Evolutionary conservation across 78 protist genomes (phyloP), one percentile per base, ranked within the genome.

Genomic region (Emiliania huxleyi): DNA sequence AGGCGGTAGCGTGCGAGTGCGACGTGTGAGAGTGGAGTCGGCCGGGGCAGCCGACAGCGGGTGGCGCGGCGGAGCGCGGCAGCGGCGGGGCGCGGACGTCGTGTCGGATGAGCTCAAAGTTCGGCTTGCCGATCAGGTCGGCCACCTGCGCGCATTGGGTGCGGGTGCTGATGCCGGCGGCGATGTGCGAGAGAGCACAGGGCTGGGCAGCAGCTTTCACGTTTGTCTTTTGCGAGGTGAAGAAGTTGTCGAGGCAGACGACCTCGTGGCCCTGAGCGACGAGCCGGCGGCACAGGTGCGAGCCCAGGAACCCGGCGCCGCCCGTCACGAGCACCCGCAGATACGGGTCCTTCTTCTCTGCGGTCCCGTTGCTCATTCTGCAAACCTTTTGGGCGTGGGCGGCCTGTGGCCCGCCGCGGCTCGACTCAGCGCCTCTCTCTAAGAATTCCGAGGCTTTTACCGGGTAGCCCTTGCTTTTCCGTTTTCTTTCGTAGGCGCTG

Each of bases 301-400:
- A 90, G 29, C 98, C 98, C 2, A 97, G 93, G 85, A 97, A 97
- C 42, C 98, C 98, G 1, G 97, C 95, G n/a, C 98, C 98, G 40
- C 98, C 98, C 0, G 98, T 96, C n/a, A 77, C 87, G 0, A 77
- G 87, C 48, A 77, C 42, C 33, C 87, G 87, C 35, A 37, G 45
- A 38, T 29, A 77, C 45, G 81, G 81, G 42, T 77, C 87, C n/a
- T 75, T 40, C n/a, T 3, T 15, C 44, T 35, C 22, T 15, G 15
- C 15, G 29, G 8, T 52, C 29, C 62, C 62, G 62, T 52, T 52
- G 15, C 29, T 15, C 62, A 52, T 52, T n/a, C n/a, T n/a, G n/a
- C n/a, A n/a, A n/a, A n/a, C n/a, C n/a, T n/a, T n/a, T n/a, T n/a
- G n/a, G n/a, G n/a, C n/a, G n/a, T n/a, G n/a, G n/a, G n/a, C n/a